Conservation (phyloP, 2,329 filamentous ascomycete genomes). For the Ascochyta rabiei region DNA sequence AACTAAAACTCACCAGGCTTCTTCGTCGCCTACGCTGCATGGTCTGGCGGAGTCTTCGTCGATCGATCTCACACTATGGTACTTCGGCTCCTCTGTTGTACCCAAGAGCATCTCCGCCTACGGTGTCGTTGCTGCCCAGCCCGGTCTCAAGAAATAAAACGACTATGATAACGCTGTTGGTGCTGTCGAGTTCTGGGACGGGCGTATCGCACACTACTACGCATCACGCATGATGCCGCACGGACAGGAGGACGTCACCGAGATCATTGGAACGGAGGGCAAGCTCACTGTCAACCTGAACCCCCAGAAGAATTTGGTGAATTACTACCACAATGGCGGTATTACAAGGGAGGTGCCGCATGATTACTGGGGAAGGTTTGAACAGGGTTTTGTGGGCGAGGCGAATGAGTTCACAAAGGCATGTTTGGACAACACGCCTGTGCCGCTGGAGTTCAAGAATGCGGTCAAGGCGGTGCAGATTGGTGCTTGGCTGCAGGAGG, state of each 20-base stretch:
- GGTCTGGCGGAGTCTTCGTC: conserved; percentile 54
- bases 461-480: conserved; percentile 48
- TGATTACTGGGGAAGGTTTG: conserved; percentile 51
- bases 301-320: conserved; percentile 43
- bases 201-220: conserved; percentile 54
- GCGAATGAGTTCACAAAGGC: conserved; percentile 48
- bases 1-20: conserved; percentile 40
- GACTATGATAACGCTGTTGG: conserved; percentile 55
- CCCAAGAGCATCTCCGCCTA: conserved; percentile 48
- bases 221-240: conserved; percentile 51
- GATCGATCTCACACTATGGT: conserved; percentile 54
- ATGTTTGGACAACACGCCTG: conserved; percentile 44
- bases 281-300: conserved; percentile 52
- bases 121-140: conserved; percentile 45
- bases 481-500: conserved; percentile 61
- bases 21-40: conserved; percentile 51
- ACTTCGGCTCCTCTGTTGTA: conserved; percentile 46
- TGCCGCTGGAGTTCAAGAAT: conserved; percentile 45
- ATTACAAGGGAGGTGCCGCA: conserved; percentile 47
- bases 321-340: conserved; percentile 40
- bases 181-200: conserved; percentile 53
- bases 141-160: conserved; percentile 46
- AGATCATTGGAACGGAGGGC: conserved; percentile 53
- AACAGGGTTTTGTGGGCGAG: conserved; percentile 50
- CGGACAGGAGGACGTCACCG: conserved; percentile 53